Conservation (phyloP, 225 moss, liverwort and hornwort species). For the Pseudisothecium myosuroides region DNA sequence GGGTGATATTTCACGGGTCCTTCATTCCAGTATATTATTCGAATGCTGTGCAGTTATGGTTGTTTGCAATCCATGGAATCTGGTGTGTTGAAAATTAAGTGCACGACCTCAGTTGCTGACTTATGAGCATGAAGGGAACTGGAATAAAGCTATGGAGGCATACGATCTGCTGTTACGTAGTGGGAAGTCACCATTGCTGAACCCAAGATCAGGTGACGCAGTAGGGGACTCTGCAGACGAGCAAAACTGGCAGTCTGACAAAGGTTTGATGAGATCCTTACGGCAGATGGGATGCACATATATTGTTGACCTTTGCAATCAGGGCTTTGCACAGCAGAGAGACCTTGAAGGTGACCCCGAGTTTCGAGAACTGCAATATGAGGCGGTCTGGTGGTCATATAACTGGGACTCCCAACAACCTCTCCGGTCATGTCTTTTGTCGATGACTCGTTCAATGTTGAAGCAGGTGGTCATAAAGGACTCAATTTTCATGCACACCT, state of each 20-base stretch:
- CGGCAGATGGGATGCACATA: constrained; percentile 86
- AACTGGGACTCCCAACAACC: constrained; percentile 49
- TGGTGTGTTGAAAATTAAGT: constrained; percentile 34
- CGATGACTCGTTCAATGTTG: constrained; percentile 4
- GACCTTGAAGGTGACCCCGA: constrained; percentile 52
- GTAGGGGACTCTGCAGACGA: constrained; percentile 14
- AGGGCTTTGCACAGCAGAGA: constrained; percentile 57
- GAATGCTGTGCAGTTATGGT: not conserved
- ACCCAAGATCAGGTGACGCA: not conserved
- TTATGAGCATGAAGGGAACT: constrained; percentile 95
- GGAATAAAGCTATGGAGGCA: constrained; percentile 89
- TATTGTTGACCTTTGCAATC: constrained; percentile 60
- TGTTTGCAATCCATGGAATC: not conserved
- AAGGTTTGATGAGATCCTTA: constrained; percentile 87
- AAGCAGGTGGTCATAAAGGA: constrained; percentile 14
- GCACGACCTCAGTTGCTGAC: constrained; percentile 68
- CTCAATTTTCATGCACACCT: constrained; percentile 64
- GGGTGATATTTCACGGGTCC: not conserved
- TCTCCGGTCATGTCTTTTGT: constrained; percentile 13
- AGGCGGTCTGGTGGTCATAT: constrained; percentile 90
- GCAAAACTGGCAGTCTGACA: constrained; percentile 64
- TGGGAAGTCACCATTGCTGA: constrained; percentile 16
- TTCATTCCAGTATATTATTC: not conserved
- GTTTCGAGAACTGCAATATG: constrained; percentile 74
- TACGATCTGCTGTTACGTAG: constrained; percentile 78